Conservation (phyloP, 176 grass and related monocot genomes). For the Rhynchospora pubera region DNA sequence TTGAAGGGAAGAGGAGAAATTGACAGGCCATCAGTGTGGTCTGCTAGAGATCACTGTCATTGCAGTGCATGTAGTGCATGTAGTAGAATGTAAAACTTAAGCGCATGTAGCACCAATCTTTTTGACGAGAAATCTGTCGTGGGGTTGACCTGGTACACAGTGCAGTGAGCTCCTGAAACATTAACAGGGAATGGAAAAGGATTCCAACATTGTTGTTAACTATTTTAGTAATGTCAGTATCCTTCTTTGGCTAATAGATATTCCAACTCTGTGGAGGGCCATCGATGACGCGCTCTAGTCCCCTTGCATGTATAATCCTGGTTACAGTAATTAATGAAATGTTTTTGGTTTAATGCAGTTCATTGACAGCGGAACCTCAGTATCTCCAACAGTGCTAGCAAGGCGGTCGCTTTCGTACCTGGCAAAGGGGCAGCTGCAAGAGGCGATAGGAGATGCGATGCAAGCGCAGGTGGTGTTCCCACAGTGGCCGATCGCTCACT, state of each 20-base stretch:
- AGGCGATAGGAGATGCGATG: conserved; percentile 57
- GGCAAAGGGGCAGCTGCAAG: conserved; percentile 38
- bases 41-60: too few species aligned
- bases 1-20: too few species aligned
- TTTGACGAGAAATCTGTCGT: background rate
- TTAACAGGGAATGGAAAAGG: background rate
- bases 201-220: background rate
- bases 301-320: background rate
- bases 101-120: background rate
- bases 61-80: too few species aligned
- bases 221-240: background rate
- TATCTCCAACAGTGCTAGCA: conserved; percentile 57
- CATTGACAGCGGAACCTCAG: conserved; percentile 41
- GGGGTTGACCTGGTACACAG: background rate
- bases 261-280: background rate
- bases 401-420: conserved; percentile 56
- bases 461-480: conserved; percentile 48
- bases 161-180: background rate
- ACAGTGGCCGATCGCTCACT: conserved; percentile 49
- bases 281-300: background rate
- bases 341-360: conserved; percentile 39
- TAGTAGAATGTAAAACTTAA: background rate
- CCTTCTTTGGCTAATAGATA: background rate
- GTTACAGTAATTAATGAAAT: background rate
- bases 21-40: too few species aligned